Base-by-base conservation (phyloP, 805 yeast species). In the Ogataea polymorpha region DNA sequence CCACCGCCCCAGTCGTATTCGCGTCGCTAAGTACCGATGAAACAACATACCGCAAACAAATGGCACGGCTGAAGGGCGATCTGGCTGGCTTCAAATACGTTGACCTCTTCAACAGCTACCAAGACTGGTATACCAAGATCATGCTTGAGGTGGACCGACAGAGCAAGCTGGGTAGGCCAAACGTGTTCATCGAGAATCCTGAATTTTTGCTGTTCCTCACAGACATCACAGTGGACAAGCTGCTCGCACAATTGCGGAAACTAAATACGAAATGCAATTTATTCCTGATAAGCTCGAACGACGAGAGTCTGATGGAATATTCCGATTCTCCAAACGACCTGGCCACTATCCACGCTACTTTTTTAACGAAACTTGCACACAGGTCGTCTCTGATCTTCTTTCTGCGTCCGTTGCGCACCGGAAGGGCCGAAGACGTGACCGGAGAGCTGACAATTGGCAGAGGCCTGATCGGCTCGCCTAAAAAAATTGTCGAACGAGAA, bases 351-450 rank as follows among this genome's bases (percentile, higher is more conserved):
- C 66, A 69, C 14, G 58, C 77, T 0, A 75, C 74, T 27, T 73
- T 79, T 48, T 55, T 77, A 17, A 59, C 67, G 2, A 72, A 71
- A 41, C 46, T 79, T 16, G 56, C 74, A 15, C 79, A 79, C 50
- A 70, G 74, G 41, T 67, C 86, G 0, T 67, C 70, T 23, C 45
- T 79, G 30, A 67, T 78, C 28, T 49, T 87, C n/a, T 67, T 72
- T 15, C 55, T 87, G 25, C 74, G 76, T 51, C 89, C 95, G 1
- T 64, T 88, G 44, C 69, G 75, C 3, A 86, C 96, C 0, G 96
- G 96, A 0, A 70, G 87, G 51, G 95, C 96, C 0, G 77, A 75
- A 32, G 96, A 88, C 56, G 75, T 86, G 2, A 82, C 95, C 0
- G 96, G 96, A 1, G 70, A 81, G 4, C 55, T 88, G 29, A 68